A percentile compares a stretch with the other conserved stretches of the same genome.
Evolutionary conservation across 306 rosid species (phyloP).

Genomic region (Cicer judaicum): DNA sequence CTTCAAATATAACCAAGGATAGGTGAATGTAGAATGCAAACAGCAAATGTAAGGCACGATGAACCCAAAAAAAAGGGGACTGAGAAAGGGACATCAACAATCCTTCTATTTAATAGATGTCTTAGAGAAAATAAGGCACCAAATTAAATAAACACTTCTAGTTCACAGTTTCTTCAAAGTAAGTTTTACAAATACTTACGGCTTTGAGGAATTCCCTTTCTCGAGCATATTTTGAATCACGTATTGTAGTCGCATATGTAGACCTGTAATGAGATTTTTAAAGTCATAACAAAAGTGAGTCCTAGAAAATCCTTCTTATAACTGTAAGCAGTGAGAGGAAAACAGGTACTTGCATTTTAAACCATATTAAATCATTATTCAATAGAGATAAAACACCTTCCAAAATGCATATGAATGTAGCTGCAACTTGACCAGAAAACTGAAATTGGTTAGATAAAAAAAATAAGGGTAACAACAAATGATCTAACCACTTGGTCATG

Average conservation of each 20-base stretch:
- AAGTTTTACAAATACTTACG: constrained; percentile 55
- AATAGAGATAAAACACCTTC: not conserved
- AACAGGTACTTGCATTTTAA: constrained; percentile 20
- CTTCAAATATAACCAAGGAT: constrained; percentile 21
- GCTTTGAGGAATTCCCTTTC: constrained; percentile 95
- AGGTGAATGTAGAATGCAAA: constrained; percentile 12
- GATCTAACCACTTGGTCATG: constrained; percentile 12
- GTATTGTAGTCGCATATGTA: constrained; percentile 90
- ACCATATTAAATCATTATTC: constrained; percentile 18
- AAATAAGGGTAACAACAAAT: not conserved
- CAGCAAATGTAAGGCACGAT: constrained; percentile 9
- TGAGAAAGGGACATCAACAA: constrained; percentile 20
- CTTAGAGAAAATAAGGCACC: constrained; percentile 15
- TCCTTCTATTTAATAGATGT: constrained; percentile 15
- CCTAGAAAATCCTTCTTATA: constrained; percentile 26
- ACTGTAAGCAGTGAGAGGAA: constrained; percentile 19
- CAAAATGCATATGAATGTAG: constrained; percentile 1
- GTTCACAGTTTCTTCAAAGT: constrained; percentile 17
- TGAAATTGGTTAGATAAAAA: constrained; percentile 13
- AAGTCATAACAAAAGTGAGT: constrained; percentile 2
- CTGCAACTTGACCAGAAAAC: not conserved
- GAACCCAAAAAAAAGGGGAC: constrained; percentile 3
- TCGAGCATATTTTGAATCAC: constrained; percentile 83
- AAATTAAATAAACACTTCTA: constrained; percentile 9
- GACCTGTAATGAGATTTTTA: constrained; percentile 60